Evolutionary conservation across 2,329 filamentous ascomycete species (phyloP).

Genomic region (Esteya vermicola): DNA sequence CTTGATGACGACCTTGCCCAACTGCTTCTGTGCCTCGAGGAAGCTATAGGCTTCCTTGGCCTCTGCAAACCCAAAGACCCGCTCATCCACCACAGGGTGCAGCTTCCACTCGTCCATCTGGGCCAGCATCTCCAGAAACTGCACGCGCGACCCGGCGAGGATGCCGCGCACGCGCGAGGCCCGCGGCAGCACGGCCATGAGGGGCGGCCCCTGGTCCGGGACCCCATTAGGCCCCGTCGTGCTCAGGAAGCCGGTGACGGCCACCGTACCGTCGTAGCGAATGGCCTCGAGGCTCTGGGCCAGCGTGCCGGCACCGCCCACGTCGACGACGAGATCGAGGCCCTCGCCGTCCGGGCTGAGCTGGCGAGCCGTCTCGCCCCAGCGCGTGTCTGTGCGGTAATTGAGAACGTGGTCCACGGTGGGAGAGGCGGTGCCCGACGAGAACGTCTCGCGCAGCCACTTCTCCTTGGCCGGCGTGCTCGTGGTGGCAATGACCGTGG

Average conservation of each 20-base stretch:
- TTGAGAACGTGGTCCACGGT: conserved; percentile 43
- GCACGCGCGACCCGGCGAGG: conserved; percentile 23
- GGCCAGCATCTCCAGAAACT: conserved; percentile 28
- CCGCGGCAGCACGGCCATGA: conserved; percentile 31
- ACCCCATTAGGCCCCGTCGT: conserved; percentile 28
- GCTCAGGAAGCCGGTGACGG: conserved; percentile 26
- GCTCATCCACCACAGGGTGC: conserved; percentile 24
- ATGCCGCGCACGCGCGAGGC: conserved; percentile 22
- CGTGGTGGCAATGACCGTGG: conserved; percentile 42
- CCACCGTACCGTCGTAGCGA: conserved; percentile 19
- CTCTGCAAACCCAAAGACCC: conserved; percentile 23
- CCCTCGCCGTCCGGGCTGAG: conserved; percentile 31
- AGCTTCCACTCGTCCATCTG: conserved; percentile 27
- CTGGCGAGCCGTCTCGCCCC: conserved; percentile 37
- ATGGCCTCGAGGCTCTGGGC: conserved; percentile 20
- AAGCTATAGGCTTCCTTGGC: conserved; percentile 34
- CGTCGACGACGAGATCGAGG: conserved; percentile 40
- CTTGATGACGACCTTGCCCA: conserved; percentile 38
- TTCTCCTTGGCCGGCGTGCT: conserved; percentile 33
- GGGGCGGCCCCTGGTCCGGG: background rate
- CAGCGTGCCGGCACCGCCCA: conserved; percentile 38
- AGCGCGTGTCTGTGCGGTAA: conserved; percentile 35
- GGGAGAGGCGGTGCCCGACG: conserved; percentile 35
- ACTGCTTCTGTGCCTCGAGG: conserved; percentile 38
- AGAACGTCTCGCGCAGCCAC: conserved; percentile 31